Evolutionary conservation across 306 rosid genomes (phyloP), one percentile per base, ranked within the genome.

Genomic region (Gastrolobium bilobum): DNA sequence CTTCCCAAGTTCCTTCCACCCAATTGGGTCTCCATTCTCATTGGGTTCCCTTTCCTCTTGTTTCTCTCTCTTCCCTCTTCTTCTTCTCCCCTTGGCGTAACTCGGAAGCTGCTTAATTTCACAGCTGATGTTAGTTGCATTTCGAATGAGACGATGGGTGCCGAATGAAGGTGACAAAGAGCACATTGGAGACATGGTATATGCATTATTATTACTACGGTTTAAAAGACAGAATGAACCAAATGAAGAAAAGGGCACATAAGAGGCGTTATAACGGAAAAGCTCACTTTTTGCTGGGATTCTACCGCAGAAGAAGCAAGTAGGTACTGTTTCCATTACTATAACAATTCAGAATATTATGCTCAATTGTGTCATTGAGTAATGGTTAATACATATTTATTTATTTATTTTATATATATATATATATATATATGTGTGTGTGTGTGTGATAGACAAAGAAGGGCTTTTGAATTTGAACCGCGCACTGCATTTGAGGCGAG

Each of bases 1-100:
- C 82, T 86, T 92, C 3, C 97, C 97, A 0, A 92, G 82, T 26
- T 88, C 95, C 71, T 87, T 89, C 78, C 89, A 85, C 1, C 97
- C 97, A 0, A 90, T 79, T 1, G 97, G 97, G 68, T 92, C 91
- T 44, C 93, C 95, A 53, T 82, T 89, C 81, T 76, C 68, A 59
- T 66, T 20, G 26, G 26, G 1, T 20, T 20, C 26, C 26, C 26
- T 20, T 20, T 20, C 26, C 26, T 20, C 26, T 20, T 20, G 26
- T 20, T 20, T 20, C 26, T 20, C 26, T 20, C 26, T 20, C 69
- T 60, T 20, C 40, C 48, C 48, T 47, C 77, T 74, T 30, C 70
- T 77, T 11, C 79, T 79, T 26, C 83, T 62, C 42, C 51, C 58
- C 29, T 51, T 80, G 35, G 31, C 31, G 10, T 20, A 4, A 6